Evolutionary conservation across 2,329 filamentous ascomycete species (phyloP), one percentile per base, ranked within the genome.

Genomic region (Trichoderma pleuroti): DNA sequence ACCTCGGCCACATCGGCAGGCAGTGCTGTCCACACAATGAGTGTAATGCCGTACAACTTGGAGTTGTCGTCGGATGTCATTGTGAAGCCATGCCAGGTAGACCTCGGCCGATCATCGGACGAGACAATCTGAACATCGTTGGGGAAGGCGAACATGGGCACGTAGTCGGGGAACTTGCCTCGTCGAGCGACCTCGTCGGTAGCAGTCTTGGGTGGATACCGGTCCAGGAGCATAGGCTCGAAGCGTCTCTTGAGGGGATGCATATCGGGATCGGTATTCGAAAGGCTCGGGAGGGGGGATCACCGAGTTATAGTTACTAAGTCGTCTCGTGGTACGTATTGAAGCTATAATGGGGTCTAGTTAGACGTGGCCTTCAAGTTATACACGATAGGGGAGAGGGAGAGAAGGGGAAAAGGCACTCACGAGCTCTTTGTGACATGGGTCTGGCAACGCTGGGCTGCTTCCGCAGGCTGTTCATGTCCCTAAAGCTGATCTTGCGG

Each of bases 31-130:
- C 96, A 99, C 54, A 98, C 88, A 68, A 94, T 97, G 69, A 98
- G 87, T 73, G 92, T 94, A 71, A 98, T 93, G 39, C 94, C 95
- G 78, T 98, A 95, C 24, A 98, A 86, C 79, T 96, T 97, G 69
- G 93, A 92, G 76, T 93, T 95, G 78, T 98, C 94, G 70, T 93
- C 92, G 26, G 92, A 92, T 2, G 96, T 99, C 96, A 99, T 98
- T 73, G 93, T 94, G 78, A 99, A 99, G 62, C 96, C 96, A 81
- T 99, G 96, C 96, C 96, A 99, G 28, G 94, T 98, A n/a, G 96
- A 95, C 72, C 94, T 88, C 1, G 96, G 96, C 72, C 94, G 88
- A 79, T 97, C 93, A 77, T 99, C 96, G 1, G 94, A 94, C 1
- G 96, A 98, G 11, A 98, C 93, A 66, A 99, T 96, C 73, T 94